Base-by-base conservation (phyloP, 2,329 filamentous ascomycete species). In the Gnomoniopsis smithogilvyi region DNA sequence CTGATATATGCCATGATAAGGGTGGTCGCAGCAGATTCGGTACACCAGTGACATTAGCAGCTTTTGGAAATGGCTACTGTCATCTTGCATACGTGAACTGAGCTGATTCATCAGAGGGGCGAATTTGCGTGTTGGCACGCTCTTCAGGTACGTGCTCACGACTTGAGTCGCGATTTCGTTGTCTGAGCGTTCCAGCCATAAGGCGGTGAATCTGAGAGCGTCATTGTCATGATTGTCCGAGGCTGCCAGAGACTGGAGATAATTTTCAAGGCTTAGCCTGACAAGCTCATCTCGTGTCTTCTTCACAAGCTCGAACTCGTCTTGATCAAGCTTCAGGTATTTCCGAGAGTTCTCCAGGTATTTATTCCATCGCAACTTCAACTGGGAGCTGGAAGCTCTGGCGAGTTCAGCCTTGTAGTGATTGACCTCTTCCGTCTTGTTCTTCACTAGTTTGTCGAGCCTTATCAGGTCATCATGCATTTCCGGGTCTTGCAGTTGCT, bases 1-100 rank as follows among this genome's bases (percentile, higher is more conserved):
- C 66, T 98, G 93, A 70, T 99, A 96, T 87, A 98, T 94, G 51
- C 92, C 92, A 70, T 99, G 96, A 71, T 93, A 96, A 0, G 95
- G 96, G 73, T 99, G 95, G 59, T 99, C 92, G 12, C 84, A 80
- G 69, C 94, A 98, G 57, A 99, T 96, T 10, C 87, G 87, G 67
- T 87, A 85, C 3, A 98, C 87, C 19, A 99, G 77, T 2, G 80
- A 78, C 54, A 86, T 84, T 2, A 99, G 78, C 1, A 94, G 79
- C 45, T 78, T 80, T 68, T 99, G 95, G 68, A 99, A 99, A 0
- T 78, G 70, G 17, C 80, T 82, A 1, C 81, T 74, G 34, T 87
- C 82, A 62, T 90, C 85, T 62, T 96, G 86, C 6, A 99, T 77
- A 8, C 95, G 87, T n/a, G 96, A 99, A 6, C 93, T 94, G 34